phyloP scores from a whole-genome alignment of 176 grass and related monocot species.

The Ensete ventricosum region DNA sequence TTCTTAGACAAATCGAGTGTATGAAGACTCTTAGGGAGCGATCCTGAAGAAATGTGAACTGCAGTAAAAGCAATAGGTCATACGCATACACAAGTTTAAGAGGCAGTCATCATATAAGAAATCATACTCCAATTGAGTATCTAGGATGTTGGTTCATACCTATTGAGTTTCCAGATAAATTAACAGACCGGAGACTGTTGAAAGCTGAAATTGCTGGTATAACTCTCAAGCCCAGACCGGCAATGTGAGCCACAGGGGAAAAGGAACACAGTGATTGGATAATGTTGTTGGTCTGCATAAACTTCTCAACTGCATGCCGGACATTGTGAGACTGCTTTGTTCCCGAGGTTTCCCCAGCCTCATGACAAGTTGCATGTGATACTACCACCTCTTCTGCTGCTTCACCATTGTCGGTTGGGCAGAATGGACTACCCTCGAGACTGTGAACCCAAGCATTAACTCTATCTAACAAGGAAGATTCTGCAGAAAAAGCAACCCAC shows the following conservation, averaged over 20 bases:
- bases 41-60: conserved; percentile 48
- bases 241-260: conserved; percentile 51
- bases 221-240: conserved; percentile 56
- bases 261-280: conserved; percentile 42
- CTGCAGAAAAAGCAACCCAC: conserved; percentile 50
- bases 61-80: conserved; percentile 11
- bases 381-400: not conserved
- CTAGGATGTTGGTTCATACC: conserved; percentile 29
- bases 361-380: conserved; percentile 10
- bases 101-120: not conserved
- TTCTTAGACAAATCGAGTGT: conserved; percentile 79
- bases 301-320: conserved; percentile 22
- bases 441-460: conserved; percentile 85
- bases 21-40: conserved; percentile 61
- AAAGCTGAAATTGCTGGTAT: conserved; percentile 58
- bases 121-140: not conserved
- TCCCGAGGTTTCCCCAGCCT: conserved; percentile 42
- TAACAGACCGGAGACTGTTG: conserved; percentile 53
- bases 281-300: conserved; percentile 36
- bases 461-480: conserved; percentile 40
- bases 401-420: not conserved
- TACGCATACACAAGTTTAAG: not conserved
- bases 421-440: conserved; percentile 11
- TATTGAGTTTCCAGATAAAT: conserved; percentile 79
- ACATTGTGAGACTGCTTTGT: conserved; percentile 21